Conservation (phyloP, 2,329 filamentous ascomycete genomes). For the Fusarium sp. region DNA sequence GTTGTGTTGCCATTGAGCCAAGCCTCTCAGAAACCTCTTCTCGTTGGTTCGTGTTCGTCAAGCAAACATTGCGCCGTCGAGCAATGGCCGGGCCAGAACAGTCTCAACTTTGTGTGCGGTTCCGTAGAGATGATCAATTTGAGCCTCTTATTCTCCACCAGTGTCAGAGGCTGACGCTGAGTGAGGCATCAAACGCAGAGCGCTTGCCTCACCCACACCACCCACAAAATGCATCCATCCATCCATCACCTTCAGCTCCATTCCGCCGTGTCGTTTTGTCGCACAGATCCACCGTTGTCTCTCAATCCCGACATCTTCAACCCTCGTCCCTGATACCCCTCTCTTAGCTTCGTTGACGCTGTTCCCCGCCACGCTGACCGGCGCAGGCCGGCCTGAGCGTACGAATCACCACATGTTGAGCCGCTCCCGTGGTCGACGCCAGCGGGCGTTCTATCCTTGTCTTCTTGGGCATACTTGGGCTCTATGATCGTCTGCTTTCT, state of each 20-base stretch:
- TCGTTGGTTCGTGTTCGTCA: constrained; percentile 6
- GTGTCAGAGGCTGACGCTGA: constrained; percentile 8
- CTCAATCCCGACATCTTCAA: constrained; percentile 27
- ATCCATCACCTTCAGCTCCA: constrained; percentile 13
- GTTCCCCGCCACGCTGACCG: constrained; percentile 26
- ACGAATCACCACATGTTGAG: constrained; percentile 24
- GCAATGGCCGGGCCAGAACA: constrained; percentile 1
- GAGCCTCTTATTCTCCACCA: constrained; percentile 15
- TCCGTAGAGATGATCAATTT: constrained; percentile 1
- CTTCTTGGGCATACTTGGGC: constrained; percentile 13
- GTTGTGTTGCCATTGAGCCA: constrained; percentile 7
- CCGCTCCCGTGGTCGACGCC: not conserved
- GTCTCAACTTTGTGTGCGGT: constrained; percentile 2
- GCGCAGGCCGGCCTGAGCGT: constrained; percentile 19
- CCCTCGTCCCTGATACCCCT: constrained; percentile 19
- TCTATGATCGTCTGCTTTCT: constrained; percentile 20
- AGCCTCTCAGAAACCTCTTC: not conserved
- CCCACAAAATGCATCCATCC: constrained; percentile 7
- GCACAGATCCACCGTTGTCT: constrained; percentile 41
- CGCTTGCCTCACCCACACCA: constrained; percentile 17
- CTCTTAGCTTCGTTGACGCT: constrained; percentile 23
- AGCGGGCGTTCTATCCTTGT: constrained; percentile 10
- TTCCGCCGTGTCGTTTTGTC: constrained; percentile 24
- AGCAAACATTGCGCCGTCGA: constrained; percentile 16
- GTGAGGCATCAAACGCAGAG: constrained; percentile 17